Conservation (phyloP, 495 filamentous ascomycete genomes). For the Letharia lupina region DNA sequence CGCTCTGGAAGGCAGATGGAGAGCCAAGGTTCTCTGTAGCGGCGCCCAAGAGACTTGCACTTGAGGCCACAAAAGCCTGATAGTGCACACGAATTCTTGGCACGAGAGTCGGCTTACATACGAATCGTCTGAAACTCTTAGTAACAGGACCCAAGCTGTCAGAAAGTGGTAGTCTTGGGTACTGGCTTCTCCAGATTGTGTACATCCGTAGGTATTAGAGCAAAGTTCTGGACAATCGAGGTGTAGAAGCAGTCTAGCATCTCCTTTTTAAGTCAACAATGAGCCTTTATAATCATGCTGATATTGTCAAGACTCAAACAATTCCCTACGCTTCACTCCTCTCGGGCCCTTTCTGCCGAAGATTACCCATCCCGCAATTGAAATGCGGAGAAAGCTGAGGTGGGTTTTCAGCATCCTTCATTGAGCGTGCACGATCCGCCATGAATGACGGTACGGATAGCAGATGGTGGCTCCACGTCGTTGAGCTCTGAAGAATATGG, state of each 20-base stretch:
- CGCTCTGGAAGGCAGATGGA: conserved; percentile 25
- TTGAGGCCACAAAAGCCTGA: conserved; percentile 24
- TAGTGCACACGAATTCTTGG: neutral
- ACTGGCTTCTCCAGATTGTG: neutral
- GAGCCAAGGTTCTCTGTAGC: conserved; percentile 26
- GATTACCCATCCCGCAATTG: neutral
- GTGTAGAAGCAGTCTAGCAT: neutral
- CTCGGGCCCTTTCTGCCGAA: neutral
- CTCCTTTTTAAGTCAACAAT: neutral
- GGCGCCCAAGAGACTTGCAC: conserved; percentile 26
- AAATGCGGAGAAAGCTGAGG: neutral
- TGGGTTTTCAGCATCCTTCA: neutral
- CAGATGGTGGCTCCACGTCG: neutral
- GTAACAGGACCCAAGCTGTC: neutral
- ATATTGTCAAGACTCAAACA: neutral
- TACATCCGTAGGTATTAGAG: neutral
- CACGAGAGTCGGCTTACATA: too few relatives aligned
- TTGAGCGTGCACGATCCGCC: neutral
- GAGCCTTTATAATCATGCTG: neutral
- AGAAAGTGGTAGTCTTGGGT: neutral
- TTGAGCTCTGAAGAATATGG: neutral
- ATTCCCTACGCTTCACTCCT: neutral
- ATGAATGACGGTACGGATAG: neutral
- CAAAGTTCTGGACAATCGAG: neutral
- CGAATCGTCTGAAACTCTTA: neutral